Evolutionary conservation across 768 basidiomycete species (phyloP), one percentile per base, ranked within the genome.

Genomic region (Paxillus rubicundulus): DNA sequence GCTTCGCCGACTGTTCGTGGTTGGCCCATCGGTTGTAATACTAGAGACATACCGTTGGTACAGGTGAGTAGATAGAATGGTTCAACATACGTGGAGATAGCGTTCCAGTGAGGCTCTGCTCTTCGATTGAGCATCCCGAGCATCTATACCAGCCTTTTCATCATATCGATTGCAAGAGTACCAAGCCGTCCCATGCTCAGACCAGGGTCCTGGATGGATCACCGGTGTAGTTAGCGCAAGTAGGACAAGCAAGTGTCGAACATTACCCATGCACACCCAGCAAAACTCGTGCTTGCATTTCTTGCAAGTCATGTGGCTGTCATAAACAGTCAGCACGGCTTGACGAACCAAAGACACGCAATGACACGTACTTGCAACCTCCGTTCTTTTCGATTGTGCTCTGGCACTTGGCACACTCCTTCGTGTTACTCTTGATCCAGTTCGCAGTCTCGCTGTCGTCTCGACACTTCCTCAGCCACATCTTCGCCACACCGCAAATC

Each of bases 351-450:
- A 87, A 92, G 91, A 86, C 90, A 95, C 87, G 17, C 49, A 9
- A 30, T 50, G 6, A 18, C 13, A 86, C 93, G 65, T 65, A 98
- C 94, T 99, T 98, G 93, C 97, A 99, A 12, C 97, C 97, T 9
- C 97, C 97, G 59, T 98, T 98, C 87, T 99, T 99, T 82, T 99
- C 97, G 52, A 99, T 99, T 48, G 97, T 98, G 62, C 92, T 93
- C 69, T 92, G 87, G 69, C 97, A 99, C 67, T 93, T 87, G 17
- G 84, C 78, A 68, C 97, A 99, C 71, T 99, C 97, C 77, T 99
- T 98, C 38, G 97, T 99, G 68, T 99, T 98, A 57, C 94, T 97
- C 82, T 92, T 93, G 77, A 99, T 93, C 97, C 97, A 99, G 70
- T 99, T 98, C 21, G 94, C 92, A 16, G 97, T 99, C 74, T 99